Evolutionary conservation across 768 basidiomycete genomes (phyloP).

Genomic region (Leucocoprinus leucothites): DNA sequence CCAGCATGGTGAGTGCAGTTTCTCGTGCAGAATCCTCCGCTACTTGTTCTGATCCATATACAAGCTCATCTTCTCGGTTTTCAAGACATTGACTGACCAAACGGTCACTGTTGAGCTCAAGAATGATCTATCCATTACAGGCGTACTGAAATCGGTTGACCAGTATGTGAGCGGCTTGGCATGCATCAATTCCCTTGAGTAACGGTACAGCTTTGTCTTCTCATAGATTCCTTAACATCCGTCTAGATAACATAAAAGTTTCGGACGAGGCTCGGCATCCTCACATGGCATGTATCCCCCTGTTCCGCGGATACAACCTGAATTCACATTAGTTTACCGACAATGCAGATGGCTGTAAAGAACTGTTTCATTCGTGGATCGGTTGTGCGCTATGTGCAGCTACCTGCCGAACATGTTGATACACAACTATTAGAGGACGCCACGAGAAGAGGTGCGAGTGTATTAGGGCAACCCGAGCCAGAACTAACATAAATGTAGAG

Average conservation of each 20-base stretch:
- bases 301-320: neutral
- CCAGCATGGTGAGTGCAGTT: conserved; percentile 4
- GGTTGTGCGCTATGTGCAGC: conserved; percentile 95
- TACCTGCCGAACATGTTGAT: conserved; percentile 91
- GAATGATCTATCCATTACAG: conserved; percentile 96
- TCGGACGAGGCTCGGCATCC: conserved; percentile 92
- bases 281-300: conserved; percentile 73
- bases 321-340: neutral
- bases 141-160: conserved; percentile 95
- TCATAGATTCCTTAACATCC: conserved; percentile 88
- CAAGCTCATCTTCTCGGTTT: conserved; percentile 94
- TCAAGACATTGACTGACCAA: conserved; percentile 98
- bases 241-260: conserved; percentile 90
- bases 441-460: conserved; percentile 78
- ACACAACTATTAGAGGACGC: conserved; percentile 96
- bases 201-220: conserved; percentile 7
- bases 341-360: conserved; percentile 89
- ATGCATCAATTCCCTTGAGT: neutral
- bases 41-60: neutral
- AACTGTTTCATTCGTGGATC: conserved; percentile 99
- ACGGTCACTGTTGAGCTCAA: conserved; percentile 96
- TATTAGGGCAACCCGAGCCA: neutral
- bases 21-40: neutral
- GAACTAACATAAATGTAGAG: conserved; percentile 31
- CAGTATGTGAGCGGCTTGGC: conserved; percentile 59